Conservation (phyloP, 2,329 filamentous ascomycete species). For the Botryotinia calthae region DNA sequence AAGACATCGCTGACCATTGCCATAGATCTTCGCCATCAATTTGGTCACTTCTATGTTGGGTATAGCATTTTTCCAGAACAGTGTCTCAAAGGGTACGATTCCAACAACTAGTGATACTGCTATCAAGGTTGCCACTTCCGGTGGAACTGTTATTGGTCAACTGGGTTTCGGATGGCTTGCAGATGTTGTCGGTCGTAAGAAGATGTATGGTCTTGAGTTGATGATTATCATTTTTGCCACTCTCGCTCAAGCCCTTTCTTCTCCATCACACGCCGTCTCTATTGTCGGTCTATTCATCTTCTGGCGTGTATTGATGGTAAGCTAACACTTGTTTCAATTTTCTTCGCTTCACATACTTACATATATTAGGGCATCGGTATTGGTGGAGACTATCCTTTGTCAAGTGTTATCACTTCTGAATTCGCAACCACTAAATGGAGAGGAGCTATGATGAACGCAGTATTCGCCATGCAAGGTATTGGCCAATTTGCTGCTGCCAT, state of each 20-base stretch:
- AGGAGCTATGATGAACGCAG: slow-evolving; percentile 82
- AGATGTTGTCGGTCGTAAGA: slow-evolving; percentile 73
- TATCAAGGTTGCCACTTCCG: slow-evolving; percentile 82
- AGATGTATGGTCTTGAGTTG: slow-evolving; percentile 75
- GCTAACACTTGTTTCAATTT: not conserved
- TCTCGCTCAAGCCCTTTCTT: slow-evolving; percentile 66
- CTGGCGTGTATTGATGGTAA: slow-evolving; percentile 72
- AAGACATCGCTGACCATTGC: slow-evolving; percentile 23
- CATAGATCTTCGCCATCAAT: slow-evolving; percentile 38
- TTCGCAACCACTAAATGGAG: slow-evolving; percentile 84
- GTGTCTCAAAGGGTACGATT: slow-evolving; percentile 50
- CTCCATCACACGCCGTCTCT: slow-evolving; percentile 60
- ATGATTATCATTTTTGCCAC: slow-evolving; percentile 80
- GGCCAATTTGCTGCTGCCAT: slow-evolving; percentile 75
- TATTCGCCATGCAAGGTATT: slow-evolving; percentile 85
- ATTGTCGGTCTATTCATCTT: slow-evolving; percentile 70
- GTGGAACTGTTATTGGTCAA: slow-evolving; percentile 80
- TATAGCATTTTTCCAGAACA: slow-evolving; percentile 33
- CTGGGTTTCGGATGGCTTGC: slow-evolving; percentile 76
- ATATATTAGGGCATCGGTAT: slow-evolving; percentile 56
- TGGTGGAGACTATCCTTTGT: slow-evolving; percentile 78
- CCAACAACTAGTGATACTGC: slow-evolving; percentile 69
- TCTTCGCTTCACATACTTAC: slow-evolving; percentile 33
- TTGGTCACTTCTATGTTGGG: slow-evolving; percentile 37
- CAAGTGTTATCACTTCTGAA: slow-evolving; percentile 81